Percentiles rank a stretch among this genome's conserved stretches.
phyloP scores from a whole-genome alignment of 106 monocot genomes.

The Alisma plantagoaquatica region DNA sequence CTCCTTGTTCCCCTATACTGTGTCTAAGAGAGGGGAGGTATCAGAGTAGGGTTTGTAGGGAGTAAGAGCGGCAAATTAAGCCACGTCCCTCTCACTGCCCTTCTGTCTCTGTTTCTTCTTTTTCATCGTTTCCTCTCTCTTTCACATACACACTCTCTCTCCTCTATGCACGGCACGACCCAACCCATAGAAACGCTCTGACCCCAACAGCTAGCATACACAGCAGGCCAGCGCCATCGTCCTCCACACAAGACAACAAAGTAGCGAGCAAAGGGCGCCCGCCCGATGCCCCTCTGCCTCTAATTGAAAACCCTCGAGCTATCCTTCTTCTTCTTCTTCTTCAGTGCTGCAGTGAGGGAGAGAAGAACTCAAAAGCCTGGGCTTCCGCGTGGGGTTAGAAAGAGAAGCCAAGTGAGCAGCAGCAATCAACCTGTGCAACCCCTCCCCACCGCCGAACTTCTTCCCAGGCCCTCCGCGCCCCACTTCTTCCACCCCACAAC shows the following conservation, averaged over 20 bases:
- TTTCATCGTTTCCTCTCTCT: background rate
- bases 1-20: conserved; percentile 4
- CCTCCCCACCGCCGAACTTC: too few relatives aligned
- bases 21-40: background rate
- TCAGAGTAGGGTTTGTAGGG: conserved; percentile 13
- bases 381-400: background rate
- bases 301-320: background rate
- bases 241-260: conserved; percentile 8
- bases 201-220: conserved; percentile 10
- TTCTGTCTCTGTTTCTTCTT: too few relatives aligned
- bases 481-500: too few relatives aligned
- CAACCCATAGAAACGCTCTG: conserved; percentile 11
- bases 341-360: background rate
- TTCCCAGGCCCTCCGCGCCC: too few relatives aligned
- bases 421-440: too few relatives aligned
- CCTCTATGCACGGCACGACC: too few relatives aligned
- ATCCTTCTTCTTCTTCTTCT: background rate
- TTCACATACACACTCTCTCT: too few relatives aligned
- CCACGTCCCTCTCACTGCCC: conserved; percentile 24
- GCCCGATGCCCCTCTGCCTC: background rate
- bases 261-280: background rate
- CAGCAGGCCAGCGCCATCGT: conserved; percentile 1
- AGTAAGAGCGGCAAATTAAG: conserved; percentile 3
- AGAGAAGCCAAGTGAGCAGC: too few relatives aligned
- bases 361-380: background rate